These are phyloP conservation scores for Wickerhamomyces silvicola DNA, from an alignment of 805 yeast genomes.

Conservation along the genomic window DNA sequence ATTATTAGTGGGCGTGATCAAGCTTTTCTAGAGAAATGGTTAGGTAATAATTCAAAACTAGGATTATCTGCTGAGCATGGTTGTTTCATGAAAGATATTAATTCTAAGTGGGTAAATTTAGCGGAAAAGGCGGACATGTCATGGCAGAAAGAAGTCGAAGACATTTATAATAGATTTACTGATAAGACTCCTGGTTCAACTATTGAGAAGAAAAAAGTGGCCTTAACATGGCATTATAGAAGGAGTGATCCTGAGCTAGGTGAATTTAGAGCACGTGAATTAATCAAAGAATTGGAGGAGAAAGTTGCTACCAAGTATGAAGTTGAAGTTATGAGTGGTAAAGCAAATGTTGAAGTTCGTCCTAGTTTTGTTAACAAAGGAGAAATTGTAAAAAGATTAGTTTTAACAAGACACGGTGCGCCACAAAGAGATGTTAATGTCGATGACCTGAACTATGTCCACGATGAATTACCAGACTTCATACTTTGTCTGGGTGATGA, in stretches of 20 bases:
- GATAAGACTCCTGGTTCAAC: constrained; percentile 87
- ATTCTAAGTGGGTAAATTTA: constrained; percentile 73
- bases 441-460: constrained; percentile 26
- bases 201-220: constrained; percentile 85
- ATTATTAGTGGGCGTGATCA: constrained; percentile 95
- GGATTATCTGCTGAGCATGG: constrained; percentile 98
- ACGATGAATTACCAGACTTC: constrained; percentile 67
- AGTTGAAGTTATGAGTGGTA: constrained; percentile 94
- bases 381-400: constrained; percentile 82
- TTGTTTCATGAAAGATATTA: constrained; percentile 80
- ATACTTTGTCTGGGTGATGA: constrained; percentile 92
- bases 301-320: constrained; percentile 62
- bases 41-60: constrained; percentile 58
- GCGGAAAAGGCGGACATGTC: constrained; percentile 83
- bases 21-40: constrained; percentile 79
- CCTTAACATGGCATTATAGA: constrained; percentile 97
- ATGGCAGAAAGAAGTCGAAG: constrained; percentile 84
- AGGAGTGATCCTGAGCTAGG: constrained; percentile 93
- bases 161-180: constrained; percentile 67
- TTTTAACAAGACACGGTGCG: constrained; percentile 55
- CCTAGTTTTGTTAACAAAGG: constrained; percentile 95
- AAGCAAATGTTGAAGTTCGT: constrained; percentile 95
- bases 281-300: constrained; percentile 55
- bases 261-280: constrained; percentile 70
- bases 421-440: constrained; percentile 36